Evolutionary conservation across 75 land plant genomes (phyloP), one percentile per base, ranked within the genome.

Genomic region (Ceratopteris richardii): DNA sequence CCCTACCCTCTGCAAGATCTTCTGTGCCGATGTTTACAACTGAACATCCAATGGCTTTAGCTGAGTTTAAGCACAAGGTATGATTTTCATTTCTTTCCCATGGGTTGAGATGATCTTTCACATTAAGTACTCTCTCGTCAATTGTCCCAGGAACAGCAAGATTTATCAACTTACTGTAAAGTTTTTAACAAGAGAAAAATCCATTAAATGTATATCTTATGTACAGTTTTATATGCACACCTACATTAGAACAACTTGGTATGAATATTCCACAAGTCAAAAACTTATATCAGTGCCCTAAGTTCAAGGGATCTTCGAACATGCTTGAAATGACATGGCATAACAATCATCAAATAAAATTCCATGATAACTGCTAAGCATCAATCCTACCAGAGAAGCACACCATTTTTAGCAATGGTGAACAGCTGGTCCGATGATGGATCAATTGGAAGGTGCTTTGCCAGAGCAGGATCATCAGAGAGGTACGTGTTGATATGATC

Each of bases 61-160:
- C 79, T 7, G 81, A 78, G 46, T 78, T 75, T 19, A 78, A 73
- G 41, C 79, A 75, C 30, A 78, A 64, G 37, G 72, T 78, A 46
- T 78, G 79, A 61, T 78, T 78, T 64, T 75, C 81, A 47, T 63
- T 74, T 37, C 69, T 76, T 56, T 78, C 81, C 81, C 81, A 78
- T 9, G 79, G 81, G 56, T 78, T 78, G 39, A 78, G 62, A n/a
- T 63, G 70, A 16, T 54, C 55, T 60, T 78, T 78, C 26, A 60
- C 65, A 62, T 75, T 78, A 31, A 76, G 39, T 50, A 66, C 78
- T 51, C 79, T 61, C 46, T 77, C 79, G 51, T 77, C 79, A 55
- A 77, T 77, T n/a, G 79, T 78, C 11, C 81, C 81, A 26, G 81
- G 61, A 33, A 75, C 81, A 22, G 81, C 81, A 46, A 78, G 54